Evolutionary conservation across 1,284 basidiomycete genomes (phyloP), one percentile per base, ranked within the genome.

Genomic region (Cerioporus squamosus): DNA sequence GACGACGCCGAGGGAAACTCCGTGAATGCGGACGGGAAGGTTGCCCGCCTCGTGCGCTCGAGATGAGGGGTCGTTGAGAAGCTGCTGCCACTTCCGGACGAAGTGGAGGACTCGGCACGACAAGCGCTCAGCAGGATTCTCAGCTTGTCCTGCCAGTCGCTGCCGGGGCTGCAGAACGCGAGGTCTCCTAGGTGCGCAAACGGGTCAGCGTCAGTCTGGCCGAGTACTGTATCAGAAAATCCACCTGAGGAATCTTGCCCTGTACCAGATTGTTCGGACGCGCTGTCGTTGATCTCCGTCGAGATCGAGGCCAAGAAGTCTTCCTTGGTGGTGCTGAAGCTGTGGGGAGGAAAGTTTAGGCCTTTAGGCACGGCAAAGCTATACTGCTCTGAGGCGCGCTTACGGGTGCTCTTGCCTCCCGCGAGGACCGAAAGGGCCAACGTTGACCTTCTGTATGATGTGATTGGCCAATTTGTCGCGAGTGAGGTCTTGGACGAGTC

Each of bases 361-460:
- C 38, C 23, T 36, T 6, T 29, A 9, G 12, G n/a, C 9, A 43
- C 8, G 6, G 23, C 22, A 12, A 23, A 23, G 18, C 17, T 5
- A 17, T 20, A 17, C 12, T 18, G 14, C n/a, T 7, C 9, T 1
- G 12, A 59, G 10, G 12, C 33, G 10, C 33, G 33, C 68, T 55
- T 39, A 68, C 69, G 69, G 70, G 50, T 68, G 66, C 23, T 61
- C 60, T 26, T 62, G 61, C 33, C 67, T 66, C 10, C 69, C 69
- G 8, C 59, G 61, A 6, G 68, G 64, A 24, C 71, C 70, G 58
- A 70, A 71, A 4, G 71, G 70, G 17, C 70, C 70, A 7, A 68
- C 61, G 33, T 71, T 63, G 40, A 73, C 70, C 45, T 67, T 61
- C n/a, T 70, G 65, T 40, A 73, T 68, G 42, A 73, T 71, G 29